A percentile compares a stretch with the other conserved stretches of the same genome.
Evolutionary conservation across 805 yeast genomes (phyloP).

Genomic region (Pichia insulana): DNA sequence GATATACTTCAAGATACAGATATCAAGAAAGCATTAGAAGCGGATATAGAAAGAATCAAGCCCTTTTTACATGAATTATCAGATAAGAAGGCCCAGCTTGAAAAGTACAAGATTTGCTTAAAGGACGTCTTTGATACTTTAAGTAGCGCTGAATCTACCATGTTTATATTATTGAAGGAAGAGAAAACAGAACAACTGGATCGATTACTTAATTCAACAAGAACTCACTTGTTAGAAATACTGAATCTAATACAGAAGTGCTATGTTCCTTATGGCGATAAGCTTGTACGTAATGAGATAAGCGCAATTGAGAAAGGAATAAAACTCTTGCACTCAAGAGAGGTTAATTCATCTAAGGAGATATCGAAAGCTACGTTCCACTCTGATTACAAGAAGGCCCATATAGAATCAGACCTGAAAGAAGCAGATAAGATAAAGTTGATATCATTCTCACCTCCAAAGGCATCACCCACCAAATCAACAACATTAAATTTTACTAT

Average conservation of each 20-base stretch:
- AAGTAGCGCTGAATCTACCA: constrained; percentile 16
- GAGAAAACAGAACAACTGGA: constrained; percentile 14
- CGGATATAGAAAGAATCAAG: constrained; percentile 21
- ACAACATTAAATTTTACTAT: too few species aligned
- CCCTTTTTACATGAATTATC: constrained; percentile 17
- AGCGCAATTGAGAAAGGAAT: constrained; percentile 20
- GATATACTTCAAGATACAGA: background rate
- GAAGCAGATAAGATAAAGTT: background rate
- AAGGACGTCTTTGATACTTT: constrained; percentile 22
- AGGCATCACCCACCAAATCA: too few species aligned
- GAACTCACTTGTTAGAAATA: constrained; percentile 11
- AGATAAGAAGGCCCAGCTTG: constrained; percentile 15
- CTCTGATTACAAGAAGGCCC: background rate
- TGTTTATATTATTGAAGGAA: constrained; percentile 14
- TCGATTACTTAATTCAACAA: constrained; percentile 7
- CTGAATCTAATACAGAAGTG: constrained; percentile 11
- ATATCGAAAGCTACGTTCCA: too few species aligned
- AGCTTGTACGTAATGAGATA: constrained; percentile 20
- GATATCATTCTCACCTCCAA: background rate
- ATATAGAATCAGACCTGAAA: too few species aligned
- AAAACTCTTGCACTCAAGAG: constrained; percentile 15
- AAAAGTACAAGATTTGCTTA: constrained; percentile 19
- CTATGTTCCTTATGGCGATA: constrained; percentile 11
- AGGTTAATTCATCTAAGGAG: too few species aligned
- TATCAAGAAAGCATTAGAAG: constrained; percentile 17